phyloP scores from a whole-genome alignment of 345 rosid species.

The Leavenworthia alabamica region DNA sequence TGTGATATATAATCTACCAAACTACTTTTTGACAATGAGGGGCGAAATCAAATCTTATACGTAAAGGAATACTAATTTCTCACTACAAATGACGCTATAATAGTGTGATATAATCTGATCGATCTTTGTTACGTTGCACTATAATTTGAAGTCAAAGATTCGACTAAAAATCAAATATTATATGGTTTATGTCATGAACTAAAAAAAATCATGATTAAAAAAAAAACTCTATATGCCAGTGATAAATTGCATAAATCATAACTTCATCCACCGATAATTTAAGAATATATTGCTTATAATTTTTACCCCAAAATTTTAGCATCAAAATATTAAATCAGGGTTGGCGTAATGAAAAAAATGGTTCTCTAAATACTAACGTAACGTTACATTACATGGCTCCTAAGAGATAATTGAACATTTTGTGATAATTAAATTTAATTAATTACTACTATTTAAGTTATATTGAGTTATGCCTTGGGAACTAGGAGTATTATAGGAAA shows the following conservation, averaged over 20 bases:
- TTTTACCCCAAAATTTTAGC: background rate
- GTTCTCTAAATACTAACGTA: slow-evolving; percentile 1
- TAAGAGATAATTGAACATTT: slow-evolving; percentile 11
- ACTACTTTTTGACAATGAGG: background rate
- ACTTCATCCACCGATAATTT: background rate
- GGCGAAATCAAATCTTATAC: background rate
- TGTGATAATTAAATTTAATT: slow-evolving; percentile 11
- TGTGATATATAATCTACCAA: background rate
- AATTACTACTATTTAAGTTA: slow-evolving; percentile 23
- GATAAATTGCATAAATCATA: background rate
- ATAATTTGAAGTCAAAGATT: too few relatives aligned
- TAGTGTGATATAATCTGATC: background rate
- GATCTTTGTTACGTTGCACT: background rate
- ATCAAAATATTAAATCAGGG: slow-evolving; percentile 4
- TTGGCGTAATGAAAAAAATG: background rate
- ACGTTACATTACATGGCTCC: slow-evolving; percentile 26
- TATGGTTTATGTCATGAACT: too few relatives aligned
- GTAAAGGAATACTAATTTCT: too few relatives aligned
- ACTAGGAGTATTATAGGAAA: slow-evolving; percentile 22
- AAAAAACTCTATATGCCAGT: too few relatives aligned
- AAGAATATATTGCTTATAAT: background rate
- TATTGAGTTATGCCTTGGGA: slow-evolving; percentile 12
- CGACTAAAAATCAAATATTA: too few relatives aligned
- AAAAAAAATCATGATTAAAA: too few relatives aligned
- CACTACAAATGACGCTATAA: background rate